Evolutionary conservation across 2,329 filamentous ascomycete species (phyloP).

Genomic region (Verticillium nonalfalfae): DNA sequence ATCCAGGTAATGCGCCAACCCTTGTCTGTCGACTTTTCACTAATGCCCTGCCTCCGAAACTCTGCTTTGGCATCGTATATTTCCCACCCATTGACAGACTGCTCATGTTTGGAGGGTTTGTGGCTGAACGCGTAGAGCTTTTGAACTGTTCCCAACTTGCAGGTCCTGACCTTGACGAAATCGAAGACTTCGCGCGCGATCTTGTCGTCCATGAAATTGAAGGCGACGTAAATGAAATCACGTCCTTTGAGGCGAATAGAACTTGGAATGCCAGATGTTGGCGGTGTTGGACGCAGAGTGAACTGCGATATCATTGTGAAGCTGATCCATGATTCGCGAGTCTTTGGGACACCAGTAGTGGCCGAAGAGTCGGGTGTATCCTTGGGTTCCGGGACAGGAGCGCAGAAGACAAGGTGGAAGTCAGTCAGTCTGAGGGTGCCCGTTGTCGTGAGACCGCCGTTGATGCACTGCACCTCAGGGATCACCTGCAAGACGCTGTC

Average conservation of each 20-base stretch:
- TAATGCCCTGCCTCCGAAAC: conserved; percentile 82
- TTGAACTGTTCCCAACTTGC: conserved; percentile 75
- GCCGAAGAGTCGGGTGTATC: conserved; percentile 13
- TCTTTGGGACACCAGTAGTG: conserved; percentile 19
- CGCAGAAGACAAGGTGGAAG: conserved; percentile 53
- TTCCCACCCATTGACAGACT: conserved; percentile 70
- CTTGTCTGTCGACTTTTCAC: conserved; percentile 66
- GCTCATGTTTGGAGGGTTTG: conserved; percentile 66
- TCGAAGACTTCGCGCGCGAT: conserved; percentile 82
- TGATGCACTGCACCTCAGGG: conserved; percentile 55
- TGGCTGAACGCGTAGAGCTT: conserved; percentile 90
- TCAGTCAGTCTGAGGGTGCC: conserved; percentile 56
- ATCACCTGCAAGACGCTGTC: conserved; percentile 27
- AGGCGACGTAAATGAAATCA: conserved; percentile 89
- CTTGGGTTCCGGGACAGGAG: conserved; percentile 26
- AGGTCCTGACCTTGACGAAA: conserved; percentile 73
- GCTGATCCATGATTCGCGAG: conserved; percentile 80
- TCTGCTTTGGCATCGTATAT: conserved; percentile 82
- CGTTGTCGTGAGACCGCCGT: conserved; percentile 48
- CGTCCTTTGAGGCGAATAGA: conserved; percentile 84
- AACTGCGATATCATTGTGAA: conserved; percentile 88
- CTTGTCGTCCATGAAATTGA: conserved; percentile 73
- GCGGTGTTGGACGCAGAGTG: conserved; percentile 66
- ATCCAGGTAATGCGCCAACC: conserved; percentile 89
- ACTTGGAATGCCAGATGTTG: conserved; percentile 63